Evolutionary conservation across 805 yeast species (phyloP), one percentile per base, ranked within the genome.

Genomic region (Dipodascus albidus): DNA sequence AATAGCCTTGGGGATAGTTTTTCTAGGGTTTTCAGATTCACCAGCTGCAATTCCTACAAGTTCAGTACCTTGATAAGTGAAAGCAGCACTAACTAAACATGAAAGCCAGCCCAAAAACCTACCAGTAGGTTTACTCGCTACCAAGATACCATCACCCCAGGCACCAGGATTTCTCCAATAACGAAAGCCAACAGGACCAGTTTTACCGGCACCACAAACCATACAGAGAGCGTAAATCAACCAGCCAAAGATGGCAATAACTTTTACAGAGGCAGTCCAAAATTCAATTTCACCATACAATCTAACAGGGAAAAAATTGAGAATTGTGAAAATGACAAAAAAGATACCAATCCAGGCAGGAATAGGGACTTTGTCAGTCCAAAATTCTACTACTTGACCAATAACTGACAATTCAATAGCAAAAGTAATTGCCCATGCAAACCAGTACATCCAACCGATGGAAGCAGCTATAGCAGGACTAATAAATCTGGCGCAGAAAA

Each of bases 401-500:
- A 85, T 89, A 3, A 89, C 85, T 6, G 85, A 85, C 52, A 87
- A 81, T 67, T 87, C 96, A 61, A 82, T 85, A 1, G 96, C 95
- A 50, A 87, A 83, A 55, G 82, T 80, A 0, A 85, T 81, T 58
- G 89, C 83, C 64, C 85, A 83, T 60, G 85, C 70, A 57, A 85
- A 73, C 78, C 85, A 85, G 62, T 83, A 86, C 62, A 85, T 85
- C 83, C 87, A 86, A 23, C 91, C 88, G 1, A 84, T 80, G 74
- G 78, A 78, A 48, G 83, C 77, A 58, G 85, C 91, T 53, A 84
- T 69, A 0, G 95, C 85, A 47, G 80, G 81, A 64, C 86, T 91
- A 52, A 81, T 80, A 64, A 87, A 85, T 53, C 91, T 69, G 17
- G 88, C 87, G 0, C 89, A 83, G 68, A 84, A 68, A 33, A 86